These are phyloP conservation scores for Asterophora parasitica DNA, from an alignment of 768 basidiomycete genomes.

Conservation along the genomic window DNA sequence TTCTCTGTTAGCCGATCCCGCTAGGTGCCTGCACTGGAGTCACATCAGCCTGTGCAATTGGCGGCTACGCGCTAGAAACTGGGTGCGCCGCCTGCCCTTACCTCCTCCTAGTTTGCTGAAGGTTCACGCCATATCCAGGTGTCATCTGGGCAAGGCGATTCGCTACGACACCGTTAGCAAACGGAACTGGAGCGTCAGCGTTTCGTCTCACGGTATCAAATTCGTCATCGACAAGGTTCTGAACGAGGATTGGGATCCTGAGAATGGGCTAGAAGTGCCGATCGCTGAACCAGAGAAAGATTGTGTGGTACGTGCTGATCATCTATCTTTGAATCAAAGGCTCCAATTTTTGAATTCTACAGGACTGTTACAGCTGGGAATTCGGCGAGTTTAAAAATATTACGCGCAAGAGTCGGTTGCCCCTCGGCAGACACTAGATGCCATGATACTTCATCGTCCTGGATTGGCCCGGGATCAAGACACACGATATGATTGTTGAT, in stretches of 20 bases:
- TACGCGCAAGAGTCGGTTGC: constrained; percentile 2
- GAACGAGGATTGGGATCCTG: constrained; percentile 32
- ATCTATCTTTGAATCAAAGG: no score
- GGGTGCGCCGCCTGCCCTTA: constrained; percentile 26
- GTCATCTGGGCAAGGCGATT: constrained; percentile 81
- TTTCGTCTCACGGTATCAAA: constrained; percentile 68
- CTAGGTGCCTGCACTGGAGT: constrained; percentile 81
- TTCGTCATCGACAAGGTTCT: constrained; percentile 55
- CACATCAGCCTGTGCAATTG: constrained; percentile 42
- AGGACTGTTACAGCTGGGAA: constrained; percentile 78
- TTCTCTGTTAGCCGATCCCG: constrained; percentile 63
- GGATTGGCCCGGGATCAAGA: not conserved
- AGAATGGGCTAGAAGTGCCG: constrained; percentile 38
- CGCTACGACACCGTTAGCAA: constrained; percentile 83
- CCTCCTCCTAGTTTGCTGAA: not conserved
- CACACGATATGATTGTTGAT: not conserved
- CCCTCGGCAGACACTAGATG: not conserved
- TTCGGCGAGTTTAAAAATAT: constrained; percentile 39
- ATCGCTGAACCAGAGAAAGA: constrained; percentile 49
- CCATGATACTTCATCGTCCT: not conserved
- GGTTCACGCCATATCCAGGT: constrained; percentile 34
- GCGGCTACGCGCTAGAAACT: constrained; percentile 82
- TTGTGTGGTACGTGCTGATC: constrained; percentile 44
- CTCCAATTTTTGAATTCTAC: not conserved
- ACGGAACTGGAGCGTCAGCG: constrained; percentile 73